Conservation (phyloP, 148 eudicot genomes). For the Persicaria tinctoria region DNA sequence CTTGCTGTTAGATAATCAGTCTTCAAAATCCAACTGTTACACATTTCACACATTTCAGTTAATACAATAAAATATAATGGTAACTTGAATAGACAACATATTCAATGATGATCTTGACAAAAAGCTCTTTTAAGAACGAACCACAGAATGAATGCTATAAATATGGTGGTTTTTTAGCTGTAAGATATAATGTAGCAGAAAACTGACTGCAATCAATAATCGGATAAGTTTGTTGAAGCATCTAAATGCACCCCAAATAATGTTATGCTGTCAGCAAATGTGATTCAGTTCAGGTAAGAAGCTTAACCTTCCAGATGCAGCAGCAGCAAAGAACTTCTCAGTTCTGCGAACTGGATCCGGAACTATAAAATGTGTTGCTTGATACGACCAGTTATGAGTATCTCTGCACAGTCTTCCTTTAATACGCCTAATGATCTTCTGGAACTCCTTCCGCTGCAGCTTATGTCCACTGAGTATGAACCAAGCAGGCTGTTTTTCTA, state of each 20-base stretch:
- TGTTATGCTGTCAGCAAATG: neutral
- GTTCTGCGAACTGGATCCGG: conserved; percentile 88
- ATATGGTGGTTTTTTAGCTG: too few relatives aligned
- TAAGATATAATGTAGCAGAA: too few relatives aligned
- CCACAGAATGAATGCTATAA: neutral
- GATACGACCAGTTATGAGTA: conserved; percentile 95
- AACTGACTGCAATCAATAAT: neutral
- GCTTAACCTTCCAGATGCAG: conserved; percentile 85
- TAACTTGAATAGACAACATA: neutral
- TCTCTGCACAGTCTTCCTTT: conserved; percentile 87
- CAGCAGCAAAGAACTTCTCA: conserved; percentile 96
- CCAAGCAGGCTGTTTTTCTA: conserved; percentile 40
- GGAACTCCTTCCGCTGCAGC: conserved; percentile 87
- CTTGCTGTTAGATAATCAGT: conserved; percentile 75
- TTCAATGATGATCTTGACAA: neutral
- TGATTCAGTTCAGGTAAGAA: neutral
- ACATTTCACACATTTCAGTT: too few relatives aligned
- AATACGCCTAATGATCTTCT: conserved; percentile 60
- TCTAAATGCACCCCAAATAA: neutral
- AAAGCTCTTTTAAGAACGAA: neutral
- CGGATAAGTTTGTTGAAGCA: neutral
- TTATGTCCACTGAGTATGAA: conserved; percentile 83
- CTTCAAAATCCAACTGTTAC: conserved; percentile 89
- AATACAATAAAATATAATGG: conserved; percentile 7
- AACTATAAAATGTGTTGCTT: conserved; percentile 87